These are phyloP conservation scores for Actinidia arguta DNA, from an alignment of 179 eudicot genomes.

Conservation along the genomic window DNA sequence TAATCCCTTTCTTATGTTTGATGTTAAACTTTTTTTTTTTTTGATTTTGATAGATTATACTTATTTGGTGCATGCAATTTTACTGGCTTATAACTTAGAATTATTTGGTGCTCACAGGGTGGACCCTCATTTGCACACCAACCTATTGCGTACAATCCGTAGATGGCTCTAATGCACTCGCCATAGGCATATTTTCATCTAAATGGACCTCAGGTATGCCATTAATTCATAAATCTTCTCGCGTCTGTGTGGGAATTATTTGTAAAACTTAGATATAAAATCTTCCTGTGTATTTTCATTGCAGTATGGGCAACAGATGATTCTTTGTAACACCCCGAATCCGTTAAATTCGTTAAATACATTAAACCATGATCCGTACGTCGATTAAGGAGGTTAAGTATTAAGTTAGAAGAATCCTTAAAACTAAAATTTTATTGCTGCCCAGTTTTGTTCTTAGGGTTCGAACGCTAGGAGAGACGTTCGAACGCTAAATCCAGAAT, in stretches of 20 bases:
- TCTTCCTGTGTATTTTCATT: neutral
- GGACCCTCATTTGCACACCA: slow-evolving; percentile 84
- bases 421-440: too few species aligned
- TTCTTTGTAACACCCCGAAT: too few species aligned
- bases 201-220: slow-evolving; percentile 83
- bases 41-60: too few species aligned
- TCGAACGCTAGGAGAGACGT: too few species aligned
- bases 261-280: neutral
- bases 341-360: too few species aligned
- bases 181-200: slow-evolving; percentile 81
- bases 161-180: slow-evolving; percentile 66
- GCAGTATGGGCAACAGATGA: slow-evolving; percentile 97
- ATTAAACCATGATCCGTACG: too few species aligned
- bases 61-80: neutral
- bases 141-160: slow-evolving; percentile 76
- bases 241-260: neutral
- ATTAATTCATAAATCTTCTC: neutral
- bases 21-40: too few species aligned
- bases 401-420: too few species aligned
- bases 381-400: too few species aligned
- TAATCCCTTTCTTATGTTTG: too few species aligned
- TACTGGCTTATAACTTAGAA: neutral
- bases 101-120: slow-evolving; percentile 46
- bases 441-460: too few species aligned
- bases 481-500: too few species aligned